Percentiles rank a stretch among this genome's conserved stretches.
These are phyloP conservation scores for Hyphodiscus hymeniophilus DNA, from an alignment of 495 filamentous ascomycete genomes.

Conservation along the genomic window DNA sequence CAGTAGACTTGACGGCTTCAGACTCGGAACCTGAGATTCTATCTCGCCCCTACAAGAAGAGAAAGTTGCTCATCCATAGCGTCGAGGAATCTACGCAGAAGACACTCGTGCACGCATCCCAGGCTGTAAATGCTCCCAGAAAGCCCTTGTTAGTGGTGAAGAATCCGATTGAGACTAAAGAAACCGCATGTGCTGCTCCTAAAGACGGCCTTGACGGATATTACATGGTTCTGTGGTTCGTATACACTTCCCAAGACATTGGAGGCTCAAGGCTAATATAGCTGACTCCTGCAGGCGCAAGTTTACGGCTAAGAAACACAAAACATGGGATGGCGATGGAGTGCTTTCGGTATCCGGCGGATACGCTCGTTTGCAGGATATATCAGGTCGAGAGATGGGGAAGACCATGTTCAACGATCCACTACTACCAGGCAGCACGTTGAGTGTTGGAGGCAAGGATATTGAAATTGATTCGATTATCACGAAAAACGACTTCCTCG, in stretches of 20 bases:
- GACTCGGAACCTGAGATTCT: slow-evolving; percentile 6
- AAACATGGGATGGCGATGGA: slow-evolving; percentile 84
- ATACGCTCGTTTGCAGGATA: slow-evolving; percentile 54
- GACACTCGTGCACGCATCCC: slow-evolving; percentile 1
- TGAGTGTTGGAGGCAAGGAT: slow-evolving; percentile 65
- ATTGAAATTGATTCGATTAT: slow-evolving; percentile 65
- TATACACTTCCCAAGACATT: slow-evolving; percentile 11
- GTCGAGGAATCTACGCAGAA: slow-evolving; percentile 11
- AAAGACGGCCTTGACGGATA: slow-evolving; percentile 34
- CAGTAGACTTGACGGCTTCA: slow-evolving; percentile 9
- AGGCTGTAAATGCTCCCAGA: slow-evolving; percentile 19
- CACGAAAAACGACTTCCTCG: slow-evolving; percentile 52
- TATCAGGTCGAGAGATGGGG: slow-evolving; percentile 61
- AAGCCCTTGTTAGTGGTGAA: slow-evolving; percentile 36
- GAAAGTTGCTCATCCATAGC: slow-evolving; percentile 14
- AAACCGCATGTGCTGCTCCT: neutral
- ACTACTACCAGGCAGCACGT: slow-evolving; percentile 51
- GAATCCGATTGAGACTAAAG: slow-evolving; percentile 23
- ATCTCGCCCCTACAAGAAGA: slow-evolving; percentile 19
- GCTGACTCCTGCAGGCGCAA: slow-evolving; percentile 49
- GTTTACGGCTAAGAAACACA: slow-evolving; percentile 71
- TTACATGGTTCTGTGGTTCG: slow-evolving; percentile 60
- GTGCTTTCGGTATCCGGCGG: slow-evolving; percentile 51
- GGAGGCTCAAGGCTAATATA: slow-evolving; percentile 5
- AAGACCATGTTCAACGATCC: slow-evolving; percentile 42